phyloP scores from a whole-genome alignment of 2,329 filamentous ascomycete genomes.

The Exutisphaerella laricina region DNA sequence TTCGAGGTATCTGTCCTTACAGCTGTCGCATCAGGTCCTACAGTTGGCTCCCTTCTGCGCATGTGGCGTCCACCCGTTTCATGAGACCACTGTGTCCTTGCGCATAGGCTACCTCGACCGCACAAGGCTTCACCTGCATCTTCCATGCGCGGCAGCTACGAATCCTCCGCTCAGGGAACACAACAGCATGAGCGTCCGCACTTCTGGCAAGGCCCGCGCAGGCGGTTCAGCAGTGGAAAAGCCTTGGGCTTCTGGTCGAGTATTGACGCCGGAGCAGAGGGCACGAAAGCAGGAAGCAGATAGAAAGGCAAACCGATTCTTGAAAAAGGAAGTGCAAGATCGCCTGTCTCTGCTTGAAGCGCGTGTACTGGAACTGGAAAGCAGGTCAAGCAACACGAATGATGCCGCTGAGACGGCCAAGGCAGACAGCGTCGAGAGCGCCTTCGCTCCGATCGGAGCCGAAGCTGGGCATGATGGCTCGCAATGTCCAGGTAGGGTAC shows the following conservation, averaged over 20 bases:
- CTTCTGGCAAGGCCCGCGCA: slow-evolving; percentile 11
- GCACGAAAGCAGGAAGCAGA: slow-evolving; percentile 23
- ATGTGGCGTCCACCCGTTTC: no score
- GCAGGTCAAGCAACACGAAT: background rate
- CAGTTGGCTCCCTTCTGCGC: no score
- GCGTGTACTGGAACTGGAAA: slow-evolving; percentile 17
- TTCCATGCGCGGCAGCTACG: background rate
- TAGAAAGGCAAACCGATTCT: slow-evolving; percentile 22
- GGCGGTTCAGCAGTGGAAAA: slow-evolving; percentile 17
- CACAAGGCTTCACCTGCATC: no score
- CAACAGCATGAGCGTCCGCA: slow-evolving; percentile 22
- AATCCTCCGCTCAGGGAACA: background rate
- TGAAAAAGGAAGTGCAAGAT: slow-evolving; percentile 25
- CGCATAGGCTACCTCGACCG: no score
- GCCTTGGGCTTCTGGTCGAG: slow-evolving; percentile 22
- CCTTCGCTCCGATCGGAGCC: background rate
- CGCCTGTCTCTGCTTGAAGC: slow-evolving; percentile 20
- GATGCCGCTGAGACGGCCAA: background rate
- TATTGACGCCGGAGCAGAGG: slow-evolving; percentile 22
- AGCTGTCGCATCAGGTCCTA: no score
- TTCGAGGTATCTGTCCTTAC: no score
- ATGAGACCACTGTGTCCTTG: no score
- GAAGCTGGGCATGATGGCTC: background rate
- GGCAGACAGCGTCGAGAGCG: background rate
- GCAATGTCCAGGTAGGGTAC: background rate